Evolutionary conservation across 768 basidiomycete species (phyloP).

Genomic region (Serpula lacrymans): DNA sequence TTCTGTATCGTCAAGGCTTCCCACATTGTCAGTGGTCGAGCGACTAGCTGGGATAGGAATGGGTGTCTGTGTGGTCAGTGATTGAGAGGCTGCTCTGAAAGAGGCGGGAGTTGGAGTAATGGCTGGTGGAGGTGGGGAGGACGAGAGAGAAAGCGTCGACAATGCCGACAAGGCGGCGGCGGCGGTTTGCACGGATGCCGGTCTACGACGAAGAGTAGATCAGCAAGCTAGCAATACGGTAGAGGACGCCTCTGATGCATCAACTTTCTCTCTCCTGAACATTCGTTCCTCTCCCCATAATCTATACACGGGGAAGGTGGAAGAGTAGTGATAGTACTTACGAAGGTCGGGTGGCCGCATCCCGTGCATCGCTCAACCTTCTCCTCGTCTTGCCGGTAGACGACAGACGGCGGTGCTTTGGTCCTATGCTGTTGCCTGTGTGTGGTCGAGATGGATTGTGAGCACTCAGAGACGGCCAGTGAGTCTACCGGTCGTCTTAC

Average conservation of each 20-base stretch:
- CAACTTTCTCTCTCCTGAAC: too few relatives aligned
- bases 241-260: too few relatives aligned
- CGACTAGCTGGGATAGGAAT: slow-evolving; percentile 10
- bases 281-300: too few relatives aligned
- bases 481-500: slow-evolving; percentile 12
- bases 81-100: slow-evolving; percentile 7
- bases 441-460: slow-evolving; percentile 11
- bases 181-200: slow-evolving; percentile 32
- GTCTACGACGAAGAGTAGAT: too few relatives aligned
- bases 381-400: slow-evolving; percentile 69
- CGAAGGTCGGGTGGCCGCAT: slow-evolving; percentile 73
- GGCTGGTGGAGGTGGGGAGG: slow-evolving; percentile 32
- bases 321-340: slow-evolving; percentile 40
- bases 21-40: slow-evolving; percentile 6
- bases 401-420: slow-evolving; percentile 65
- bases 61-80: slow-evolving; percentile 8
- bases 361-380: slow-evolving; percentile 74
- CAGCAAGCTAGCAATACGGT: too few relatives aligned
- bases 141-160: slow-evolving; percentile 39
- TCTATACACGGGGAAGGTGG: too few relatives aligned
- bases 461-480: slow-evolving; percentile 23
- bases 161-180: slow-evolving; percentile 37
- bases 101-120: slow-evolving; percentile 16
- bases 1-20: slow-evolving; percentile 16
- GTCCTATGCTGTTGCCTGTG: slow-evolving; percentile 30